Evolutionary conservation across 768 basidiomycete species (phyloP), one percentile per base, ranked within the genome.

Genomic region (Sporobolomyces phaffii): DNA sequence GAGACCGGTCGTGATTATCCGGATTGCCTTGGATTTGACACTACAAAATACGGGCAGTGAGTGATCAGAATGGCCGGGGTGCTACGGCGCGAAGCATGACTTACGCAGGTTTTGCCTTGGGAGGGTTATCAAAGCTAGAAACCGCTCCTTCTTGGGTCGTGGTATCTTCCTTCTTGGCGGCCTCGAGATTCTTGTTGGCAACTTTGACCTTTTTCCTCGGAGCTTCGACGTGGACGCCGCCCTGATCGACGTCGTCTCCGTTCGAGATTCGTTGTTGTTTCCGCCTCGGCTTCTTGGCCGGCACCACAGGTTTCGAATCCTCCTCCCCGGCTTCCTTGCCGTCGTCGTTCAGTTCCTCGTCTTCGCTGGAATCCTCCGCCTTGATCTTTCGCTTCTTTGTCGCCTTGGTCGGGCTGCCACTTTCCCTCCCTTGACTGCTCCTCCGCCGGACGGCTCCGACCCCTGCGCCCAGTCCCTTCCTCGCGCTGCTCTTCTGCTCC

Each of bases 1-100:
- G 2, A 88, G 80, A 60, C 86, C 84, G 0, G 90, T 91, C 1
- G 87, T 86, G 81, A 90, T 81, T 56, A 91, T 73, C 43, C 80
- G 79, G 29, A 88, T 11, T 24, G 47, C 63, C 10, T 43, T 61
- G 1, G 58, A 20, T 49, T 60, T 65, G 41, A 20, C 11, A 10
- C 53, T 62, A 44, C 36, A n/a, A 17, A 45, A n/a, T n/a, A n/a
- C n/a, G n/a, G n/a, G n/a, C n/a, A n/a, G n/a, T n/a, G 44, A 45
- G 7, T 11, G n/a, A 45, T 9, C 15, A 8, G n/a, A n/a, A 36
- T n/a, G 26, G 13, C 28, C n/a, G n/a, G n/a, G n/a, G n/a, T n/a
- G n/a, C n/a, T n/a, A n/a, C n/a, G n/a, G n/a, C n/a, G n/a, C n/a
- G n/a, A n/a, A n/a, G n/a, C n/a, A n/a, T n/a, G n/a, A n/a, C n/a